Base-by-base conservation (phyloP, 1,284 basidiomycete genomes). In the Exsudoporus floridanus region DNA sequence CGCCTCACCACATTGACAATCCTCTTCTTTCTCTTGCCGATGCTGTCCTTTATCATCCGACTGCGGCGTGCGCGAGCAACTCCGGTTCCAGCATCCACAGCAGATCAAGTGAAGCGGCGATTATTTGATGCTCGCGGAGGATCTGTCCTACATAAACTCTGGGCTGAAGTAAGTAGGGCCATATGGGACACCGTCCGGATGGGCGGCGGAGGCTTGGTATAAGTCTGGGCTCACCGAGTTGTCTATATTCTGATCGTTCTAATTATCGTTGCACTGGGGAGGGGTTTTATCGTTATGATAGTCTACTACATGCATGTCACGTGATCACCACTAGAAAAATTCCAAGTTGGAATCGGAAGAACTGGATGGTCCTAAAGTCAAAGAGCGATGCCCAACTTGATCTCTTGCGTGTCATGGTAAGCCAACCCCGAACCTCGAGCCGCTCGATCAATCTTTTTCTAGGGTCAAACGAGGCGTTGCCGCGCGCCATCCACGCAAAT, bases 381-480 rank as follows among this genome's bases (percentile, higher is more conserved):
- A 50, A 46, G 50, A 30, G 46, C 51, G 55, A 89, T 89, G 87
- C 85, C 83, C 64, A 84, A 78, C 67, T 77, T 90, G 66, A 88
- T 90, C 66, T 90, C 87, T 52, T 78, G 71, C 72, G 67, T 77
- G 30, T 64, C 77, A 54, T 80, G 78, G 78, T 77, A 59, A 47
- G 71, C 53, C 45, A 3, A 4, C 6, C 4, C 14, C 18, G 7
- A 49, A 12, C 14, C 2, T 38, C 7, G 2, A 10, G 5, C 7
- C 4, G 30, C 7, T 6, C 18, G 18, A 27, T 46, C 33, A 5
- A 53, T 47, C 9, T 45, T 46, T 61, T 46, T 61, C 62, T 51
- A 89, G 96, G 96, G 88, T 98, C 36, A 86, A 84, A 57, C 82
- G 91, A 53, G 95, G 96, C 10, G 81, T 85, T 23, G 78, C 94